A percentile compares a stretch with the other conserved stretches of the same genome.
Conservation (phyloP, 2,329 filamentous ascomycete genomes). For the Metarhizium anisopliae region DNA sequence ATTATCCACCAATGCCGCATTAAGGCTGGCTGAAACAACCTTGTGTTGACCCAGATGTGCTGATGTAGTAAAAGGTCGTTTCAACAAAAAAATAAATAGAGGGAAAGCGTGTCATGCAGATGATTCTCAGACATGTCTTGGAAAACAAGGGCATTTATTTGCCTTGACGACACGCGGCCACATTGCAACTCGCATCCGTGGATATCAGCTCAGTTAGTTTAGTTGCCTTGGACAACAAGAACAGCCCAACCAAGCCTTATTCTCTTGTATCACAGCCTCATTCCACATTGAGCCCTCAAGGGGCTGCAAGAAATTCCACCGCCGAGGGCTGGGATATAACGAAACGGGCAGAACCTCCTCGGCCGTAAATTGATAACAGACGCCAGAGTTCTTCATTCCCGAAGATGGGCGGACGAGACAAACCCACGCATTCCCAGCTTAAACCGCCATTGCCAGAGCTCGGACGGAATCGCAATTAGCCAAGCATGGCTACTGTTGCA, state of each 20-base stretch:
- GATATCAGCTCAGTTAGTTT: neutral
- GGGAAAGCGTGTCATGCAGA: neutral
- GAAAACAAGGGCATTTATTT: neutral
- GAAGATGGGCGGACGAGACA: neutral
- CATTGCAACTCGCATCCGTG: neutral
- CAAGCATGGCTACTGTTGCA: neutral
- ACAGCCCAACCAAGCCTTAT: neutral
- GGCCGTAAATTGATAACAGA: neutral
- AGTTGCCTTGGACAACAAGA: neutral
- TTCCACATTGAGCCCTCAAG: neutral
- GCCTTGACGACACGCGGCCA: neutral
- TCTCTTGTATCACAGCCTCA: neutral
- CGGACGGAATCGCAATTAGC: neutral
- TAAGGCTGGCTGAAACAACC: neutral
- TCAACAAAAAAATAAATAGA: neutral
- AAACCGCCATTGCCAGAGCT: neutral
- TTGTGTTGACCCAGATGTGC: neutral
- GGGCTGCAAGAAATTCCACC: neutral
- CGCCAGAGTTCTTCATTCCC: neutral
- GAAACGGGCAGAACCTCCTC: neutral
- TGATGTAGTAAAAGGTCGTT: neutral
- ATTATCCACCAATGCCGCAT: neutral
- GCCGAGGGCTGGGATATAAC: neutral
- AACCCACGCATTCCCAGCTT: too few species aligned
- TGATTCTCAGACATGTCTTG: neutral